Evolutionary conservation across 306 rosid species (phyloP), one percentile per base, ranked within the genome.

Genomic region (Quercus agrifolia): DNA sequence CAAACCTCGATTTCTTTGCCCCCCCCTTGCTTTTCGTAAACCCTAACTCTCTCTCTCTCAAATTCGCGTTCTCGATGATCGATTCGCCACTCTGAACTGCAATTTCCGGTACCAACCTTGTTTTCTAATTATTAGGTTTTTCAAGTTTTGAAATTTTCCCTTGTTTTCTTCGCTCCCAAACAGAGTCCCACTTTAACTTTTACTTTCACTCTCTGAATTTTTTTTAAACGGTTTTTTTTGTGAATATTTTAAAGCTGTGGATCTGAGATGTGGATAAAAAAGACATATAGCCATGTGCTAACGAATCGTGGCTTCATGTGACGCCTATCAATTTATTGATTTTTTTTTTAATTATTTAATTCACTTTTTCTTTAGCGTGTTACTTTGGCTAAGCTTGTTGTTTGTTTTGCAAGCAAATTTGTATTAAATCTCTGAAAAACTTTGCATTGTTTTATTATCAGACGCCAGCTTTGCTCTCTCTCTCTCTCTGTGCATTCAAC

Each of bases 261-360:
- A 88, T 86, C 88, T 80, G 58, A 74, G 82, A 71, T 81, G 72
- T 82, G 72, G 74, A 20, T 84, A 6, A 71, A 70, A 82, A 70
- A 82, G 83, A 77, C 59, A 71, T 28, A 70, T 28, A 70, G 28
- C 74, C 95, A 90, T 91, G 95, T 91, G 97, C 78, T 74, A 11
- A 70, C 33, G 73, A 55, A 70, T 76, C 72, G 44, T 78, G 76
- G 78, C 85, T 62, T 79, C 85, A 76, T 78, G 81, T 82, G 86
- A 77, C 38, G 78, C n/a, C 74, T 79, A 77, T 74, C 89, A 87
- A 77, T 74, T 79, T 86, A 78, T 82, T 82, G 49, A 75, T 83
- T 56, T 55, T 49, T 44, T 27, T 31, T 41, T 38, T 3, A 49
- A 10, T 49, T 10, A 49, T 49, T 49, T 49, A 41, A 79, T 84